Evolutionary conservation across 306 rosid species (phyloP), one percentile per base, ranked within the genome.

Genomic region (Cucurbita moschata): DNA sequence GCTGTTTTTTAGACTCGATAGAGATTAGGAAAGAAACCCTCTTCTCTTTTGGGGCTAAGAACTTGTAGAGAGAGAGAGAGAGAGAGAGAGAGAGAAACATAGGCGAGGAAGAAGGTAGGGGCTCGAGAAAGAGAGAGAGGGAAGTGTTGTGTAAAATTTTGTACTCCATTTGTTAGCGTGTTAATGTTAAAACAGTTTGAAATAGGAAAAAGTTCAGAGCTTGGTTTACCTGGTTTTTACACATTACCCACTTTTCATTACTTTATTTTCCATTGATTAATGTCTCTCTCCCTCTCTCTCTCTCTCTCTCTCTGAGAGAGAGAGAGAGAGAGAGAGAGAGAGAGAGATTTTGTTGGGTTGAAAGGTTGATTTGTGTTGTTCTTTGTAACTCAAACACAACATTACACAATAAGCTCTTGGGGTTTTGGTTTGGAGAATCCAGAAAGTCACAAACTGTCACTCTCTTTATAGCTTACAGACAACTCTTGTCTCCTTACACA

Each of bases 91-190:
- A 26, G 23, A 21, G 30, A 23, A 74, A 69, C 75, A 68, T 52
- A 74, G 87, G 85, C 16, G 43, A 77, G 69, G 79, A 70, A 66
- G 87, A 79, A 82, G 80, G 92, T 87, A 73, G 92, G 97, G 99
- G 99, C 99, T 89, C 96, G 97, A 94, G 99, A 85, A 84, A 85
- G 89, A 81, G 76, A 87, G 93, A 88, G 86, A 9, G 10, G 26
- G n/a, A 16, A 55, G 63, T 81, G 84, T 73, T 74, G 77, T 78
- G 85, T 77, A 79, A 75, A 76, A 80, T 55, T 77, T 12, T 80
- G 88, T 73, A 66, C 79, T 80, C 51, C 62, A 83, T 69, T 53
- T 49, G 50, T 55, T 47, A 77, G 79, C 16, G 83, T 84, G 80
- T 61, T 47, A 75, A 37, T 64, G 81, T 74, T 65, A 63, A 63